These are phyloP conservation scores for Juglanconis juglandina DNA, from an alignment of 2,329 filamentous ascomycete species.

Conservation along the genomic window DNA sequence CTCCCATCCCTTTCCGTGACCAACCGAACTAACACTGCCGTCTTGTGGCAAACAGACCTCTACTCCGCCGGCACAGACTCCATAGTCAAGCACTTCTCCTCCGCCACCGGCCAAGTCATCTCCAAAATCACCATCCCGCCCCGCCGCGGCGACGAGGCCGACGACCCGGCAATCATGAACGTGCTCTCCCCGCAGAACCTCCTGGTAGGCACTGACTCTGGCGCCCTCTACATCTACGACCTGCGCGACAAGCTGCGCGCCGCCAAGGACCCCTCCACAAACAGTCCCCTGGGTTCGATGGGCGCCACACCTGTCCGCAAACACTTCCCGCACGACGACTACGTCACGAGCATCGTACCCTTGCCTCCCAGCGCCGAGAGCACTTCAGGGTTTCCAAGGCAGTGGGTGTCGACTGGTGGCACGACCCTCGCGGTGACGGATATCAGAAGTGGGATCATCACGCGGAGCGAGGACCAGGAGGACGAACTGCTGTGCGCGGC, in stretches of 20 bases:
- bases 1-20: neutral
- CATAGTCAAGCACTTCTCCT: slow-evolving; percentile 52
- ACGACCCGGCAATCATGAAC: slow-evolving; percentile 78
- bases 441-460: slow-evolving; percentile 77
- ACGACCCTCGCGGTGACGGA: slow-evolving; percentile 90
- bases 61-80: slow-evolving; percentile 62
- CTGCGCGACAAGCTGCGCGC: slow-evolving; percentile 52
- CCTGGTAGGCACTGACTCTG: slow-evolving; percentile 85
- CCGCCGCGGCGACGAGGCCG: slow-evolving; percentile 46
- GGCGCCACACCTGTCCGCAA: slow-evolving; percentile 69
- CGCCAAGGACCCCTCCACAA: slow-evolving; percentile 9
- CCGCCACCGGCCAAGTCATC: slow-evolving; percentile 61
- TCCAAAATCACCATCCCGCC: slow-evolving; percentile 78
- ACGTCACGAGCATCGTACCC: slow-evolving; percentile 82
- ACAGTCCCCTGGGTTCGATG: slow-evolving; percentile 38
- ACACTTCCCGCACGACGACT: slow-evolving; percentile 85
- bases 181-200: slow-evolving; percentile 83
- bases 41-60: neutral
- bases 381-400: slow-evolving; percentile 86
- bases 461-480: slow-evolving; percentile 90
- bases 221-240: slow-evolving; percentile 84
- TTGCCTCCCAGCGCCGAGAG: slow-evolving; percentile 76
- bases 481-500: slow-evolving; percentile 83
- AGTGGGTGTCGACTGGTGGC: slow-evolving; percentile 91
- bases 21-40: neutral